Evolutionary conservation across 192 early-diverging fungal genomes (phyloP), one percentile per base, ranked within the genome.

Genomic region (Obelidium mucronatum): DNA sequence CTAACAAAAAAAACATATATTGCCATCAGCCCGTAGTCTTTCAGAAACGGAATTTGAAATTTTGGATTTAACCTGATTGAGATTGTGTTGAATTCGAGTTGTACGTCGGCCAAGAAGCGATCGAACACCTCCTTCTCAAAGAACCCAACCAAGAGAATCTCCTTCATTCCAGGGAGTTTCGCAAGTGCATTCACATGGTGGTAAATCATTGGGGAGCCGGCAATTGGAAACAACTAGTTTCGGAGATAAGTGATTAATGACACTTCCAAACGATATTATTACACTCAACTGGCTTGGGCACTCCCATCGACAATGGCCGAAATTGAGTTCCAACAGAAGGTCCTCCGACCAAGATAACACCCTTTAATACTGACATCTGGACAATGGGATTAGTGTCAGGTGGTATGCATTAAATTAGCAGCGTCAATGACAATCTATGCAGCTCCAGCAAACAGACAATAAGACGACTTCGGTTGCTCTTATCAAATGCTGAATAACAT

Each of bases 321-420:
- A 99, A 99, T 66, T 96, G 92, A 22, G 97, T 99, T 48, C 94
- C 97, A 69, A 96, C 91, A 39, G 96, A 97, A 40, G 96, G 96
- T 3, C 97, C 97, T 79, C 97, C 97, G 64, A 99, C 97, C 58
- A 99, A 91, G 79, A 99, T 93, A 76, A 98, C 90, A 26, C 95
- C 96, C 84, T 98, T 97, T 80, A 89, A 58, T 24, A 31, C 22
- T 6, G 55, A 24, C 55, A 58, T 58, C 55, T 58, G 55, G 44
- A 48, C n/a, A n/a, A n/a, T n/a, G n/a, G n/a, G n/a, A n/a, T n/a
- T n/a, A n/a, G n/a, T n/a, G n/a, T n/a, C n/a, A n/a, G n/a, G 44
- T 48, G 19, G 44, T 6, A 48, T 48, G 8, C 19, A 19, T 48
- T 48, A 48, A 48, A 48, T 48, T 48, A 19, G 44, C 44, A n/a